Evolutionary conservation across 2,329 filamentous ascomycete species (phyloP), one percentile per base, ranked within the genome.

Genomic region (Aspergillus sergii): DNA sequence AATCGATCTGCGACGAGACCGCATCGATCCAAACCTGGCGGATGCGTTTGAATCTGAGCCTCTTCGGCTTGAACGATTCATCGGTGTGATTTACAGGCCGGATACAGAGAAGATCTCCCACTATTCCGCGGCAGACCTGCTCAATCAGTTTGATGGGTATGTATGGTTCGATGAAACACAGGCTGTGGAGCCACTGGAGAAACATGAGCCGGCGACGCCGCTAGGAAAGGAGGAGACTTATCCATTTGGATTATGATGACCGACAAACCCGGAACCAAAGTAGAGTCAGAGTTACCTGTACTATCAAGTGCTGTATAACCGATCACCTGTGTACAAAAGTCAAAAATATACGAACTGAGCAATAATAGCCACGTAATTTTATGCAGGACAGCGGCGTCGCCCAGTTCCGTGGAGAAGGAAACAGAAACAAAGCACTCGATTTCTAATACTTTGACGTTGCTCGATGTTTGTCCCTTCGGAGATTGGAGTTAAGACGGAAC

Each of bases 41-140:
- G 62, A 73, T 53, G 75, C 73, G 10, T 69, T 84, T 54, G 70
- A 67, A 53, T 71, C 73, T 45, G 78, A 77, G 68, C 71, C 66
- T 16, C 61, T 61, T 2, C 70, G 78, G 53, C 69, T 85, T n/a
- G 77, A 85, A 72, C 75, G 83, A 12, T 85, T 84, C 65, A 85
- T 85, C 51, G 83, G 83, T 0, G 84, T 85, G 14, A 82, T 85
- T 39, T 85, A 85, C 67, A 74, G 79, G 4, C 83, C 83, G 4
- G 73, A 76, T n/a, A 84, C 82, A 0, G 83, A 85, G 69, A 70
- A 78, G 9, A 71, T 77, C 63, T 84, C 82, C 43, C 83, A 85
- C 66, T 85, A 85, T 68, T 81, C 81, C 10, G 69, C 76, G 23
- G 79, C 82, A 0, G 73, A 79, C 54, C 71, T 85, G 56, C 76